Conservation (phyloP, 371 early-diverging fungal genomes). For the Batrachochytrium dendrobatidis region DNA sequence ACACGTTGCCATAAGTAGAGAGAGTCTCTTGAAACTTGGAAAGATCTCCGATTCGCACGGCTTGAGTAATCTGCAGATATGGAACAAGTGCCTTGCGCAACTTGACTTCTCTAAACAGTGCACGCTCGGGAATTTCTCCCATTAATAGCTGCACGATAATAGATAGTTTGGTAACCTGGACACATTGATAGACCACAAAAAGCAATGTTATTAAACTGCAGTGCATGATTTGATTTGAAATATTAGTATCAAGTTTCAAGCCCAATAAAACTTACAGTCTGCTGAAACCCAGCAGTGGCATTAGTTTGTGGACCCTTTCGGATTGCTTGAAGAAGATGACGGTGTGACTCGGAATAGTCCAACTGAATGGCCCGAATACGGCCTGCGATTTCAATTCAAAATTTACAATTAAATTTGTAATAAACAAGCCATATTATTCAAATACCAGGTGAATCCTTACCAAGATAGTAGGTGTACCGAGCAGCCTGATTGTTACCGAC, state of each 20-base stretch:
- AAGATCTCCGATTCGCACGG: slow-evolving; percentile 92
- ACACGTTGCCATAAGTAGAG: slow-evolving; percentile 60
- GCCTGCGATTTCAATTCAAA: slow-evolving; percentile 31
- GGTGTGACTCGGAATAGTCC: slow-evolving; percentile 87
- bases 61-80: slow-evolving; percentile 89
- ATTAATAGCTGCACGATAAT: slow-evolving; percentile 93
- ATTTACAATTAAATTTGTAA: neutral
- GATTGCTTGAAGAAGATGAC: slow-evolving; percentile 82
- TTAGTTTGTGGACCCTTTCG: slow-evolving; percentile 89
- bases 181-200: too few relatives aligned
- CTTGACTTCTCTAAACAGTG: slow-evolving; percentile 78
- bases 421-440: neutral
- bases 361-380: slow-evolving; percentile 93
- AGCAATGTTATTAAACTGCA: slow-evolving; percentile 4
- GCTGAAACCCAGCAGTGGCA: slow-evolving; percentile 88
- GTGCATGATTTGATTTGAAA: neutral
- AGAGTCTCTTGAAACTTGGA: slow-evolving; percentile 85
- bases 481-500: slow-evolving; percentile 91
- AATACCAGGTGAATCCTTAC: slow-evolving; percentile 18
- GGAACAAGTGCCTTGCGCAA: slow-evolving; percentile 78
- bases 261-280: slow-evolving; percentile 52
- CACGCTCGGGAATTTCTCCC: slow-evolving; percentile 95
- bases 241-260: neutral
- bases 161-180: slow-evolving; percentile 77
- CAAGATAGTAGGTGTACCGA: slow-evolving; percentile 90